phyloP scores from a whole-genome alignment of 768 basidiomycete genomes.

The Naganishia antarctica region DNA sequence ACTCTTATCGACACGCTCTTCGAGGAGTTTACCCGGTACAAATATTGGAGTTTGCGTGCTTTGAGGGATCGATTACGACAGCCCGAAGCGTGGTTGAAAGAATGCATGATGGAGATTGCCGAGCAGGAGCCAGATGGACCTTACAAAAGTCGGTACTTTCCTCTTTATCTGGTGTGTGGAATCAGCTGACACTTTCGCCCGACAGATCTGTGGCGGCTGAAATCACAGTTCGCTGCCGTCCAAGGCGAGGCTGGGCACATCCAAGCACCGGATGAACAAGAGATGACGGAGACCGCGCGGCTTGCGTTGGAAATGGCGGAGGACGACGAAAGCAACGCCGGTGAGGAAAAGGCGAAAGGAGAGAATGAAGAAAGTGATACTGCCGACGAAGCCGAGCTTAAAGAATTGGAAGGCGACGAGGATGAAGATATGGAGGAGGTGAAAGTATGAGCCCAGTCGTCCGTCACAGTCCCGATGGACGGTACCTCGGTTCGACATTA shows the following conservation, averaged over 20 bases:
- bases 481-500: too few relatives aligned
- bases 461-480: not conserved
- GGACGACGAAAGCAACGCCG: conserved; percentile 3
- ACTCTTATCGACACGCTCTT: conserved; percentile 18
- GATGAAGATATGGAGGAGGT: conserved; percentile 28
- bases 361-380: not conserved
- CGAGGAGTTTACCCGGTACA: conserved; percentile 26
- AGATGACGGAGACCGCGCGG: conserved; percentile 7
- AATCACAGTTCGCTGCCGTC: conserved; percentile 9
- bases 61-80: conserved; percentile 17
- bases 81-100: conserved; percentile 16
- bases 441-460: not conserved
- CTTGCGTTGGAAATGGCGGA: not conserved
- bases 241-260: conserved; percentile 18
- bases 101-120: conserved; percentile 14
- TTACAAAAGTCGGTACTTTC: conserved; percentile 7
- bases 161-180: not conserved
- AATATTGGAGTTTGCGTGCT: conserved; percentile 23
- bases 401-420: conserved; percentile 19
- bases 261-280: conserved; percentile 17
- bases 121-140: conserved; percentile 20
- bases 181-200: not conserved
- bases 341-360: not conserved
- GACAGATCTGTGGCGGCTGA: conserved; percentile 16
- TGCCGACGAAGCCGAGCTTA: conserved; percentile 16